These are phyloP conservation scores for Phytophthora crassamura DNA, from an alignment of 352 stramenopile species.

Conservation along the genomic window DNA sequence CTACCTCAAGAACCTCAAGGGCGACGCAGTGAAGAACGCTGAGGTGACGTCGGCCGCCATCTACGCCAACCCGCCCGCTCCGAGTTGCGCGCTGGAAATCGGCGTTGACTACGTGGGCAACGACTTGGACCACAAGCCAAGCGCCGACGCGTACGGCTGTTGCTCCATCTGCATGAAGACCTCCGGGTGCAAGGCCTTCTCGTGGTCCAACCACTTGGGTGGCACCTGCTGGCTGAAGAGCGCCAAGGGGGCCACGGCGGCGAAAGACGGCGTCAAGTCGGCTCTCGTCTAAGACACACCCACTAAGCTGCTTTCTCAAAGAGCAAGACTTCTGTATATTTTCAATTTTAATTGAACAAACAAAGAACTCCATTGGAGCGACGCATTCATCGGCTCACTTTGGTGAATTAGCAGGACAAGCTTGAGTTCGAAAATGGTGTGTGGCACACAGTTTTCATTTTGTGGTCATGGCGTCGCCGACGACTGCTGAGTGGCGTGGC, in stretches of 20 bases:
- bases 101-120: constrained; percentile 34
- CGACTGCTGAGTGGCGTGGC: constrained; percentile 27
- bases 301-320: no score
- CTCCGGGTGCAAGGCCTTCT: constrained; percentile 41
- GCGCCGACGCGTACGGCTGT: constrained; percentile 24
- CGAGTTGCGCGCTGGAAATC: constrained; percentile 26
- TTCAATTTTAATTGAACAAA: neutral
- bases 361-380: no score
- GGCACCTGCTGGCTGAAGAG: constrained; percentile 70
- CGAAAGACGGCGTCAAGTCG: constrained; percentile 21
- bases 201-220: constrained; percentile 48
- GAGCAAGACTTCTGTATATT: neutral
- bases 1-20: constrained; percentile 40
- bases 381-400: no score
- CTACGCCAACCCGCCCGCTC: constrained; percentile 16
- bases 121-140: constrained; percentile 19
- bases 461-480: constrained; percentile 23
- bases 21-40: constrained; percentile 13
- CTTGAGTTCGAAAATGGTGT: neutral
- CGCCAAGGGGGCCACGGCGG: constrained; percentile 16
- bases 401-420: no score
- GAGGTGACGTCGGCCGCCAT: constrained; percentile 18
- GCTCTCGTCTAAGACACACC: constrained; percentile 14
- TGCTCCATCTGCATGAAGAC: constrained; percentile 27
- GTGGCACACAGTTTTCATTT: neutral